Base-by-base conservation (phyloP, 768 basidiomycete genomes). In the Lentinula lateritia region DNA sequence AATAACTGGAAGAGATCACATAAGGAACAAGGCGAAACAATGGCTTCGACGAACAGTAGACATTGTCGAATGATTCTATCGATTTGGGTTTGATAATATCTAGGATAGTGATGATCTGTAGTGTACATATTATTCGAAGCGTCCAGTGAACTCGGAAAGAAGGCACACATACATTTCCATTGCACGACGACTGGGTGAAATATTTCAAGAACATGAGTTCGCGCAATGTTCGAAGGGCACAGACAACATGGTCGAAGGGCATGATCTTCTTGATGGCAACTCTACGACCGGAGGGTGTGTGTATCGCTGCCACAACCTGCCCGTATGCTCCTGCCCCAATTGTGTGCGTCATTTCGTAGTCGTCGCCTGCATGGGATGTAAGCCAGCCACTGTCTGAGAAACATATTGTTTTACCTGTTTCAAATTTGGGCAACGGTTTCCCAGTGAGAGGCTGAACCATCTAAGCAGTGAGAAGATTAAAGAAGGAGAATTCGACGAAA, bases 231-330 rank as follows among this genome's bases (percentile, higher is more conserved):
- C 88, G 80, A 71, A 95, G 80, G 70, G 91, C 92, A 77, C 95
- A 95, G 91, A 96, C 93, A 62, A 93, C 88, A 71, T 95, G 94
- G 72, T 96, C 95, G 67, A 96, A 97, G 3, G 94, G 94, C 0
- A 90, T 87, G 75, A 97, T 94, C 77, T 92, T 92, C 82, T 97
- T 97, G 81, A 97, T 95, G 58, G 95, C 95, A 62, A 98, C 96
- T 74, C 93, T 93, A 63, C 92, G 88, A 59, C 88, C 87, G 56
- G 90, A 91, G 2, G 93, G 89, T 63, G 85, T 73, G 71, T 98
- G 95, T 3, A 95, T 77, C 4, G 95, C 95, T 18, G 95, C 95
- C 74, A 92, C 94, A 62, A 98, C 95, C 69, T 96, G 91, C 55
- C 96, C 95, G 70, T 96, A 95, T 54, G 94, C 94, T 23, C 94